A percentile compares a stretch with the other conserved stretches of the same genome.
Evolutionary conservation across 495 filamentous ascomycete species (phyloP).

Genomic region (Corynascus novoguineensis): DNA sequence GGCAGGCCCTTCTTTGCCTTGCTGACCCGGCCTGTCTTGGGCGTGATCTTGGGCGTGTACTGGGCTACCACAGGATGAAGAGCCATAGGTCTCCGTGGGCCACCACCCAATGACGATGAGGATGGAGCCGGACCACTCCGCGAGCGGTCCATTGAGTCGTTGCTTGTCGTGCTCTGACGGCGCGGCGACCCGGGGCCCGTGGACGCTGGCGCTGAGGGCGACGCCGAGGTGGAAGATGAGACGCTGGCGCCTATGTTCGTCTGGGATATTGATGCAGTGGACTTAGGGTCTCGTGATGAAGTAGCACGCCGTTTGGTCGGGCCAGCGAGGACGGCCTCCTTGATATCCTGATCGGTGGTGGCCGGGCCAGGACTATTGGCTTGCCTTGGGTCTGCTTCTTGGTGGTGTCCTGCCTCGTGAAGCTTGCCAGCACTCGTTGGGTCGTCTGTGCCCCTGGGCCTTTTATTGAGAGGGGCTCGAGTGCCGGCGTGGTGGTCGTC

Average conservation of each 20-base stretch:
- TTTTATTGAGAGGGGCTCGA: slow-evolving; percentile 31
- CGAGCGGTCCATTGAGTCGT: slow-evolving; percentile 43
- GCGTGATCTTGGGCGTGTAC: slow-evolving; percentile 54
- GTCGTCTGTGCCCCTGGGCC: slow-evolving; percentile 35
- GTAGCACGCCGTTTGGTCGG: slow-evolving; percentile 24
- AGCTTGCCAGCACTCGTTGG: slow-evolving; percentile 26
- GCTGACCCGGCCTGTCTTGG: slow-evolving; percentile 69
- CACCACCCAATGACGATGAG: slow-evolving; percentile 28
- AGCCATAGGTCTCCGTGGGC: slow-evolving; percentile 39
- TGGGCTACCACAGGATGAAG: slow-evolving; percentile 27
- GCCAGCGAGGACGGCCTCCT: slow-evolving; percentile 22
- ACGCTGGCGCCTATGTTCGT: not conserved
- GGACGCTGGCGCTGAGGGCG: slow-evolving; percentile 15
- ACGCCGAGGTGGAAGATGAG: slow-evolving; percentile 6
- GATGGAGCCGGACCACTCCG: slow-evolving; percentile 34
- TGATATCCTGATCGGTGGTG: slow-evolving; percentile 29
- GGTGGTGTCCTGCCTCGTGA: slow-evolving; percentile 18
- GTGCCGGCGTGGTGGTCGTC: slow-evolving; percentile 34
- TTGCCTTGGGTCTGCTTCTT: slow-evolving; percentile 22
- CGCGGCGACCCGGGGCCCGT: slow-evolving; percentile 27
- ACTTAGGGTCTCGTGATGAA: slow-evolving; percentile 20
- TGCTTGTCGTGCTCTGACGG: slow-evolving; percentile 40
- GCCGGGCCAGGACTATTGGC: slow-evolving; percentile 21
- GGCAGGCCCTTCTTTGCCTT: slow-evolving; percentile 79
- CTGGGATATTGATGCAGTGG: slow-evolving; percentile 3